Base-by-base conservation (phyloP, 495 filamentous ascomycete species). In the Lentithecium fluviatile region DNA sequence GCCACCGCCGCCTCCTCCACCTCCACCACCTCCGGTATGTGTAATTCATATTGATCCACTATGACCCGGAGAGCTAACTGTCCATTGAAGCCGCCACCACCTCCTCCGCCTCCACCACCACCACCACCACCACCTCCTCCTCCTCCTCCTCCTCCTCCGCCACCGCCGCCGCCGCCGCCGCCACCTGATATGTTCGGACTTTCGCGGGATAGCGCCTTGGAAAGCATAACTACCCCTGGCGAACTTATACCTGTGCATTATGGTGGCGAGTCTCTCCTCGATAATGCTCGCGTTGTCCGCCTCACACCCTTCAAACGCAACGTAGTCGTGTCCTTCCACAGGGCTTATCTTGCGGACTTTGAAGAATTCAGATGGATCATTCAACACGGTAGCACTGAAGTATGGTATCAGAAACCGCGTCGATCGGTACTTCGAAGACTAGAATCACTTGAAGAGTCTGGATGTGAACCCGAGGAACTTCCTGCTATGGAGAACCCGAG, bases 281-380 rank as follows among this genome's bases (percentile, higher is more conserved):
- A 63, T 12, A 45, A 20, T 2, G 49, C 47, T 23, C 43, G 45
- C 24, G 32, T 62, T 12, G 46, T 66, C 15, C 52, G 59, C 0
- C 53, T 67, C 15, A 29, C 21, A 1, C 36, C 55, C 2, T 63
- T 59, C 50, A 67, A 55, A 25, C 54, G 65, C 43, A 56, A 55
- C 17, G 50, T 55, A 0, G 49, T 65, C 38, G 11, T 40, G 15
- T 48, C 48, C 3, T 17, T 48, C 15, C 52, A 59, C 36, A 25
- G 26, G 4, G 61, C 61, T 8, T 29, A 59, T 1, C 37, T 21
- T 11, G 56, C 49, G 0, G 61, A 65, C 48, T 65, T 59, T 25
- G 40, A 52, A 5, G 55, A 65, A 21, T 40, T 47, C 32, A 11
- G 6, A n/a, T 65, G 61, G 61, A 10, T 65, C 1, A 17, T 65